These are phyloP conservation scores for Pittosporum tobira DNA, from an alignment of 129 eudicot genomes.

Conservation along the genomic window DNA sequence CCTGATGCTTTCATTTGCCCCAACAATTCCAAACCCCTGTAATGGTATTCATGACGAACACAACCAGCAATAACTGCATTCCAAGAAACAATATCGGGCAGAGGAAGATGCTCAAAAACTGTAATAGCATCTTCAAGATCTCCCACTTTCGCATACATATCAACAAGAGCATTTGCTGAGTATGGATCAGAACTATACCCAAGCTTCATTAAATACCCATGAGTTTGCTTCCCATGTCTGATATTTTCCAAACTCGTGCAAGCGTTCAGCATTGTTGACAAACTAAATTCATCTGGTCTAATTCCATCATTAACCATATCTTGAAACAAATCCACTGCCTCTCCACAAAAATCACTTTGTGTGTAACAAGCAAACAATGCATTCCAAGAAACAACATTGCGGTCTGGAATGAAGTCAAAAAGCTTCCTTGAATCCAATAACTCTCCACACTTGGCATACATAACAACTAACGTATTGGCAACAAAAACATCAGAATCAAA, in stretches of 20 bases:
- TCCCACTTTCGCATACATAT: constrained; percentile 84
- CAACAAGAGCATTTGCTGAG: constrained; percentile 75
- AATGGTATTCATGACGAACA: constrained; percentile 56
- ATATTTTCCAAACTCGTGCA: constrained; percentile 56
- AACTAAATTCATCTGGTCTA: constrained; percentile 67
- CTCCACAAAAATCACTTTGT: constrained; percentile 32
- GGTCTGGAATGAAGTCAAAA: constrained; percentile 34
- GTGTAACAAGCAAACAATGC: constrained; percentile 49
- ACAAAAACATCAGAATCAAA: constrained; percentile 67
- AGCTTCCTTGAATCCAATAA: constrained; percentile 50
- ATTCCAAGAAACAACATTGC: constrained; percentile 44
- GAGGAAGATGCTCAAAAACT: constrained; percentile 43
- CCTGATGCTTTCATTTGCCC: constrained; percentile 54
- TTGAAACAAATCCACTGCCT: constrained; percentile 52
- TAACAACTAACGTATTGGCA: constrained; percentile 59
- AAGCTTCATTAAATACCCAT: constrained; percentile 66
- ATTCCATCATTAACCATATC: constrained; percentile 62
- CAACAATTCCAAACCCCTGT: constrained; percentile 41
- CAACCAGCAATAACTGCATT: constrained; percentile 83
- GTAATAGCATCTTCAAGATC: constrained; percentile 38
- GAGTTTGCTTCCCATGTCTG: constrained; percentile 50
- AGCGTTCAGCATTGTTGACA: constrained; percentile 71
- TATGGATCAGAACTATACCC: constrained; percentile 61
- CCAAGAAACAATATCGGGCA: constrained; percentile 83
- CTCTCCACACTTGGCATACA: constrained; percentile 68